Base-by-base conservation (phyloP, 1,139 yeast species). In the Taphrina flavorubra region DNA sequence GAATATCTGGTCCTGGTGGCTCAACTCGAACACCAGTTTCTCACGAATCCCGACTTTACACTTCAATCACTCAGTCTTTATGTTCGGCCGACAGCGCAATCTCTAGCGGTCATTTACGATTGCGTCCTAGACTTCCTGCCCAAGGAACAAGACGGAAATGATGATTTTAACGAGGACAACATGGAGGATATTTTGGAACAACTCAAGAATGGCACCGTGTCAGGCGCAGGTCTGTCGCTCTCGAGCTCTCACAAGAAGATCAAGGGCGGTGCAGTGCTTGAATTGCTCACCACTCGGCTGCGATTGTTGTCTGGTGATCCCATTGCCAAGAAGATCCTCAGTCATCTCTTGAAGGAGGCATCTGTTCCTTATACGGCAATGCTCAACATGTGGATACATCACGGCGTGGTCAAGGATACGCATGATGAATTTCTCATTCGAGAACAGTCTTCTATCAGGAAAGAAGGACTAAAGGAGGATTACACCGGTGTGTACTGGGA, bases 401-500 rank as follows among this genome's bases (percentile, higher is more conserved):
- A 83, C 68, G 99, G 99, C 0, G 81, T 82, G 3, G 82, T 94
- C 10, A 83, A 85, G 71, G 99, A 95, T 74, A 92, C 91, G 0
- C 86, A 86, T 74, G 87, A 87, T 59, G 99, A 95, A 77, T 95
- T 95, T 76, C 79, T 92, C 76, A 85, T 94, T 13, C 83, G 86
- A 49, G 81, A 78, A 61, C 74, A 77, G 53, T 70, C 73, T 36
- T 74, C 75, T 57, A 75, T 79, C 37, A 80, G 79, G 34, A 74
- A 83, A 7, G 82, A 83, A 71, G 81, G 82, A 63, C 77, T 83
- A 20, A 84, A 84, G 72, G 82, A 74, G 51, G 80, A 79, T 64
- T 78, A 76, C 51, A 75, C 86, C 70, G 97, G 92, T 73, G 87
- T 88, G 70, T 87, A 89, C 74, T 94, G 98, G 98, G 90, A 89